Base-by-base conservation (phyloP, 148 eudicot genomes). In the Hydrangea macrophylla region DNA sequence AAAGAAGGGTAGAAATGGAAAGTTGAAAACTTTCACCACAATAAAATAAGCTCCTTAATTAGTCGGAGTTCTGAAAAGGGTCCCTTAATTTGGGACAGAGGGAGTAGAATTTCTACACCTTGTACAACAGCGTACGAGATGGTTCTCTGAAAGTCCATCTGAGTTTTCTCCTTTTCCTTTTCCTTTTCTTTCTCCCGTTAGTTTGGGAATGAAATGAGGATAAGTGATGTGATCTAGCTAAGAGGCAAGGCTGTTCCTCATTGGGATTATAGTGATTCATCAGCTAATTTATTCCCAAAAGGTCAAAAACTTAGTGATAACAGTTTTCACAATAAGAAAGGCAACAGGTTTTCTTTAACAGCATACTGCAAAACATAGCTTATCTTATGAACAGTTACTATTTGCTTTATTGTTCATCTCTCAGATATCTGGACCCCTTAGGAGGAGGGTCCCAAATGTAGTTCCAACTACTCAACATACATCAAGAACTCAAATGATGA, bases 381-480 rank as follows among this genome's bases (percentile, higher is more conserved):
- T 55, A 55, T 32, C 55, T 65, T 25, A 15, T 15, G 24, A 17
- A 2, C 0, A 32, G 10, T 37, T 55, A 9, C 33, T 13, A 25
- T 55, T 51, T 67, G 22, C 18, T 37, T 40, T 25, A 20, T 18
- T 18, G 35, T 32, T 39, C 26, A 60, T 35, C 26, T 22, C 13
- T 8, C 33, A 60, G 54, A n/a, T 44, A 27, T 48, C 28, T 50
- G 42, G 44, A 65, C 53, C 51, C 69, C 58, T 27, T 10, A 53
- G 33, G 44, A 28, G 25, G 22, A n/a, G 7, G 50, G 15, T 65
- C 28, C 7, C 44, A 51, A 33, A 30, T 48, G 23, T 65, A 42
- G 18, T 42, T 42, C 50, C 50, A 10, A 11, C 25, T 32, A 33
- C 13, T 53, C 39, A 5, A 9, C 28, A 35, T 28, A 5, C 22